phyloP scores from a whole-genome alignment of 768 basidiomycete genomes.

The Termitomyces bulborhizus region DNA sequence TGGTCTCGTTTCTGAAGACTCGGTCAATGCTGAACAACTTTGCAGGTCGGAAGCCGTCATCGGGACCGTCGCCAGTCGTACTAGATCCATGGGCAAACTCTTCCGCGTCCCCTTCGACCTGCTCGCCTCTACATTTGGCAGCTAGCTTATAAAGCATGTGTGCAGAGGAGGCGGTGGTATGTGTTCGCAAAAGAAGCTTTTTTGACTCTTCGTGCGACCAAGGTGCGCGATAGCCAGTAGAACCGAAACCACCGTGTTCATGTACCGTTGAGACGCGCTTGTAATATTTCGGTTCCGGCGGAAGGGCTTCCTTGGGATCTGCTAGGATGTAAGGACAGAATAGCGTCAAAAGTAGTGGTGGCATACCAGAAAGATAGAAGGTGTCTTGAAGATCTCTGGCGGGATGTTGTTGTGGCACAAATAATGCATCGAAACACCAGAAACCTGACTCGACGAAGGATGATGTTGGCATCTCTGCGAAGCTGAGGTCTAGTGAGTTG shows the following conservation, averaged over 20 bases:
- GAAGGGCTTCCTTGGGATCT: slow-evolving; percentile 77
- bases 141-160: slow-evolving; percentile 94
- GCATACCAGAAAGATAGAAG: slow-evolving; percentile 88
- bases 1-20: slow-evolving; percentile 97
- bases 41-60: slow-evolving; percentile 83
- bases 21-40: slow-evolving; percentile 97
- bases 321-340: not conserved
- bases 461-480: slow-evolving; percentile 97
- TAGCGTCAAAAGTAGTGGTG: slow-evolving; percentile 2
- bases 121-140: slow-evolving; percentile 68
- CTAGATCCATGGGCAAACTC: slow-evolving; percentile 34
- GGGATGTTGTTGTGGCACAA: slow-evolving; percentile 98
- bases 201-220: slow-evolving; percentile 91
- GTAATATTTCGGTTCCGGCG: slow-evolving; percentile 80
- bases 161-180: slow-evolving; percentile 93
- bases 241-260: slow-evolving; percentile 83
- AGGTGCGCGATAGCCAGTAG: slow-evolving; percentile 94
- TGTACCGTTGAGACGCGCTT: slow-evolving; percentile 79
- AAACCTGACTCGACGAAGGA: slow-evolving; percentile 96
- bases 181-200: slow-evolving; percentile 90
- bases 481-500: slow-evolving; percentile 41
- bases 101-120: slow-evolving; percentile 32
- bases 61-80: slow-evolving; percentile 25
- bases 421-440: slow-evolving; percentile 99
- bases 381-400: slow-evolving; percentile 97